phyloP scores from a whole-genome alignment of 2,329 filamentous ascomycete genomes.

The Botryosphaeria dothidea region DNA sequence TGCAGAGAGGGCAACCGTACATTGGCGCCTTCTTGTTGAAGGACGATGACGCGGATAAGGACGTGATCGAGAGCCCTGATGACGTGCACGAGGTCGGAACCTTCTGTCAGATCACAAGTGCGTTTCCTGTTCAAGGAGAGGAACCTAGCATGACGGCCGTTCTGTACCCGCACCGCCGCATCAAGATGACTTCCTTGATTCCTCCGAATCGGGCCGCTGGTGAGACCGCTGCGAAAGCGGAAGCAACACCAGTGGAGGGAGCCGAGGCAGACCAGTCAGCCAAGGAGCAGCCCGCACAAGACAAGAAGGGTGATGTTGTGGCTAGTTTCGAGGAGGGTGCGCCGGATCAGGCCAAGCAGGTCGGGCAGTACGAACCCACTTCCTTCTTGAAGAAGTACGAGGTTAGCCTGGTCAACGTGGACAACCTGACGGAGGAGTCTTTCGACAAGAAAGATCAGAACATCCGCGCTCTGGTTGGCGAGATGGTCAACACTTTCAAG shows the following conservation, averaged over 20 bases:
- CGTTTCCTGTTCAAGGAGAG: constrained; percentile 87
- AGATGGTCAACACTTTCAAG: constrained; percentile 99
- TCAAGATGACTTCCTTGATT: constrained; percentile 82
- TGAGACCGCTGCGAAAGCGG: constrained; percentile 51
- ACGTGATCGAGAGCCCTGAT: constrained; percentile 84
- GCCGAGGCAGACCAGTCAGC: constrained; percentile 43
- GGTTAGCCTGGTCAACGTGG: constrained; percentile 92
- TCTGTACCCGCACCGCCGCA: constrained; percentile 91
- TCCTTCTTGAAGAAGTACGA: constrained; percentile 89
- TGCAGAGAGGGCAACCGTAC: constrained; percentile 95
- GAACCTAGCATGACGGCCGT: constrained; percentile 87
- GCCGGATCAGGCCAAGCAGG: constrained; percentile 58
- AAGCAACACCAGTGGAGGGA: constrained; percentile 33
- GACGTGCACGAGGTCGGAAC: constrained; percentile 96
- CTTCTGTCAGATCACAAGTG: constrained; percentile 96
- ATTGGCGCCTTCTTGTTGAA: constrained; percentile 97
- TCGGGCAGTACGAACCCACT: constrained; percentile 70
- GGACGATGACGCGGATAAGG: constrained; percentile 90
- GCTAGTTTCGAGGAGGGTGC: constrained; percentile 91
- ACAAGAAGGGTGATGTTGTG: constrained; percentile 90
- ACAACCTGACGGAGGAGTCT: constrained; percentile 86
- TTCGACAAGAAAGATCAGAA: constrained; percentile 87
- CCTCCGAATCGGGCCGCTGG: constrained; percentile 57
- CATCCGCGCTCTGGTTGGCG: constrained; percentile 89
- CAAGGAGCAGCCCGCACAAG: constrained; percentile 56